phyloP scores from a whole-genome alignment of 2,329 filamentous ascomycete species.

The Scleromitrula shiraiana region DNA sequence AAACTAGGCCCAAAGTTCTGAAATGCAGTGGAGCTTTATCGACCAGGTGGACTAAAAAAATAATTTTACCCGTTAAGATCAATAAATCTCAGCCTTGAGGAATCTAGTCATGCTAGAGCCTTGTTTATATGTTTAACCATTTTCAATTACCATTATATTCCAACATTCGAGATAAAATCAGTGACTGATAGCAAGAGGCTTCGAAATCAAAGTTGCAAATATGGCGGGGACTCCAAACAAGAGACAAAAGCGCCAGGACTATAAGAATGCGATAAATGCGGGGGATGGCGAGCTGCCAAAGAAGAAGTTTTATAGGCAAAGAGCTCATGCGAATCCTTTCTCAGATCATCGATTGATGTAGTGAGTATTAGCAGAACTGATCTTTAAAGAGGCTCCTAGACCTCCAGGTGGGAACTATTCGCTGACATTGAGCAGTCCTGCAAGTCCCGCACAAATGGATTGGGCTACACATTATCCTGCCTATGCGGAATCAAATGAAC shows the following conservation, averaged over 20 bases:
- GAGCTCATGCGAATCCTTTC: slow-evolving; percentile 96
- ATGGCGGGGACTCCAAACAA: slow-evolving; percentile 46
- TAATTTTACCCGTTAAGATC: background rate
- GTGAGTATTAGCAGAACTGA: slow-evolving; percentile 45
- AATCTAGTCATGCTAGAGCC: slow-evolving; percentile 6
- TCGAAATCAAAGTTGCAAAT: background rate
- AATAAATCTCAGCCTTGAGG: slow-evolving; percentile 11
- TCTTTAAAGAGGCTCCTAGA: too few species aligned
- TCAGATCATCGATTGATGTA: slow-evolving; percentile 87
- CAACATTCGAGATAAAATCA: background rate
- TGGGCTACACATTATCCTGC: slow-evolving; percentile 81
- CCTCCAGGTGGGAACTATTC: slow-evolving; percentile 1
- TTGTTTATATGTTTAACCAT: background rate
- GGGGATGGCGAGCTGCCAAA: slow-evolving; percentile 57
- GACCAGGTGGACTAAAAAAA: background rate
- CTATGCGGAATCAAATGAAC: slow-evolving; percentile 42
- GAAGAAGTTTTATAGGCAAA: slow-evolving; percentile 94
- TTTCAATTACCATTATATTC: background rate
- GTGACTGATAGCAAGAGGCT: slow-evolving; percentile 4
- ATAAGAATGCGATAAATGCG: slow-evolving; percentile 47
- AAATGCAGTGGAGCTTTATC: too few species aligned
- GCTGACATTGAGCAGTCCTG: slow-evolving; percentile 50
- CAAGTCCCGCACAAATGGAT: slow-evolving; percentile 76
- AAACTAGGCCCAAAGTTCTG: too few species aligned
- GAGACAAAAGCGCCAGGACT: slow-evolving; percentile 57